Evolutionary conservation across 495 filamentous ascomycete genomes (phyloP).

Genomic region (Daldinia caldariorum): DNA sequence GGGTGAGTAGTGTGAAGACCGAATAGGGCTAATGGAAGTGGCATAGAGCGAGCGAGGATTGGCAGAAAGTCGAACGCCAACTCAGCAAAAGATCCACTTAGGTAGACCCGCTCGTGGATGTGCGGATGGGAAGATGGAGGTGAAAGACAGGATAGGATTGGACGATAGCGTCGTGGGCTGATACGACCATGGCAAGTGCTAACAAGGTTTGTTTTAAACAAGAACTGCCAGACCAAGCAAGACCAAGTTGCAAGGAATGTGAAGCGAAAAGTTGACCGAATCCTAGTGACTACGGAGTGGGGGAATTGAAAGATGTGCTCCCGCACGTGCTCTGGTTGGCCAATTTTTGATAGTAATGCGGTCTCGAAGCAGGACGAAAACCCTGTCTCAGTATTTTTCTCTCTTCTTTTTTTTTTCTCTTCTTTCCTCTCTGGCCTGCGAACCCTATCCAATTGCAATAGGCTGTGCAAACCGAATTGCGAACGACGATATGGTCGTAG

Average conservation of each 20-base stretch:
- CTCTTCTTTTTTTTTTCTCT: background rate
- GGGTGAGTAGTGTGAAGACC: slow-evolving; percentile 26
- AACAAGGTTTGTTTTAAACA: slow-evolving; percentile 38
- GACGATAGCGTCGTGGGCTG: slow-evolving; percentile 45
- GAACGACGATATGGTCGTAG: slow-evolving; percentile 23
- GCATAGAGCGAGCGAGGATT: slow-evolving; percentile 22
- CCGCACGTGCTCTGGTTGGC: slow-evolving; percentile 39
- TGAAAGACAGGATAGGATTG: slow-evolving; percentile 42
- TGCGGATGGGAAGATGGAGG: slow-evolving; percentile 11
- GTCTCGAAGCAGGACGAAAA: slow-evolving; percentile 23
- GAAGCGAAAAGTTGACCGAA: slow-evolving; percentile 19
- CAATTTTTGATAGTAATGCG: slow-evolving; percentile 14
- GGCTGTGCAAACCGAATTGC: slow-evolving; percentile 22
- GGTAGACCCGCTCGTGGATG: slow-evolving; percentile 37
- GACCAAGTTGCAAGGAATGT: slow-evolving; percentile 40
- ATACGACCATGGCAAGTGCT: slow-evolving; percentile 42
- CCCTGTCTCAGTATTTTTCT: no score
- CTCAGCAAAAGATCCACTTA: slow-evolving; percentile 46
- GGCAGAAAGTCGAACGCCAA: slow-evolving; percentile 41
- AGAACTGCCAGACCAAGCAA: slow-evolving; percentile 9
- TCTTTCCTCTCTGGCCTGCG: background rate
- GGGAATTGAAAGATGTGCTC: slow-evolving; percentile 26
- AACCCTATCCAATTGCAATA: slow-evolving; percentile 24
- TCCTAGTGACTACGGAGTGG: slow-evolving; percentile 29
- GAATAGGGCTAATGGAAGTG: slow-evolving; percentile 30